Evolutionary conservation across 1,139 yeast genomes (phyloP).

Genomic region (Debaryomyces nepalensis): DNA sequence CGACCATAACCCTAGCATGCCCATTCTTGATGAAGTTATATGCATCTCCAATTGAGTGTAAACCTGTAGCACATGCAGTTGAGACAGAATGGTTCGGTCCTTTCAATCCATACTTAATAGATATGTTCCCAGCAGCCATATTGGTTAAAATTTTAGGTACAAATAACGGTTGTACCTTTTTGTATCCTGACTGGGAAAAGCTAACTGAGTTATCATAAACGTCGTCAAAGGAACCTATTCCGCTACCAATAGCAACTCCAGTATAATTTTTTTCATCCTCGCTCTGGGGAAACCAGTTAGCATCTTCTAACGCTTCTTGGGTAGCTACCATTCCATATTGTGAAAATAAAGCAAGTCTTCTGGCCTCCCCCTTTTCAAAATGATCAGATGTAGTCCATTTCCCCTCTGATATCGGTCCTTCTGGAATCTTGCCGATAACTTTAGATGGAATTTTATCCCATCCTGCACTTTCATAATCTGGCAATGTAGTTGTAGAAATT

Average conservation of each 20-base stretch:
- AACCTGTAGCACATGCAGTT: slow-evolving; percentile 97
- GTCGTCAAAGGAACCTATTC: slow-evolving; percentile 89
- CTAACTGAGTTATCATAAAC: slow-evolving; percentile 61
- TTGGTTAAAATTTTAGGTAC: slow-evolving; percentile 83
- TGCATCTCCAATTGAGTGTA: slow-evolving; percentile 94
- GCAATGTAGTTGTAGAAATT: slow-evolving; percentile 53
- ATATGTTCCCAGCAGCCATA: slow-evolving; percentile 94
- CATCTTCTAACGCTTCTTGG: slow-evolving; percentile 72
- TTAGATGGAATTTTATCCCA: slow-evolving; percentile 71
- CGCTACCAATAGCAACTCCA: slow-evolving; percentile 92
- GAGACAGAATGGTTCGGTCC: slow-evolving; percentile 92
- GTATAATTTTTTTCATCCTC: slow-evolving; percentile 33
- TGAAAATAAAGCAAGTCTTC: slow-evolving; percentile 72
- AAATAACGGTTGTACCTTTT: slow-evolving; percentile 80
- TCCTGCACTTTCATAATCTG: slow-evolving; percentile 47
- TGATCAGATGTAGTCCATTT: slow-evolving; percentile 56
- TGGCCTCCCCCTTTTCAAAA: slow-evolving; percentile 47
- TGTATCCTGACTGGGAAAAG: slow-evolving; percentile 59
- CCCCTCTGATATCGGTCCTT: slow-evolving; percentile 53
- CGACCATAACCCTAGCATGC: slow-evolving; percentile 84
- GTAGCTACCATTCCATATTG: slow-evolving; percentile 84
- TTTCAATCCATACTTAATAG: slow-evolving; percentile 71
- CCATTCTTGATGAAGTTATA: slow-evolving; percentile 77
- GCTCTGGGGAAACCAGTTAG: slow-evolving; percentile 52
- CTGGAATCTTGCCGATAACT: slow-evolving; percentile 76